phyloP scores from a whole-genome alignment of 331 rosid genomes.

The Erythrophleum ivorense region DNA sequence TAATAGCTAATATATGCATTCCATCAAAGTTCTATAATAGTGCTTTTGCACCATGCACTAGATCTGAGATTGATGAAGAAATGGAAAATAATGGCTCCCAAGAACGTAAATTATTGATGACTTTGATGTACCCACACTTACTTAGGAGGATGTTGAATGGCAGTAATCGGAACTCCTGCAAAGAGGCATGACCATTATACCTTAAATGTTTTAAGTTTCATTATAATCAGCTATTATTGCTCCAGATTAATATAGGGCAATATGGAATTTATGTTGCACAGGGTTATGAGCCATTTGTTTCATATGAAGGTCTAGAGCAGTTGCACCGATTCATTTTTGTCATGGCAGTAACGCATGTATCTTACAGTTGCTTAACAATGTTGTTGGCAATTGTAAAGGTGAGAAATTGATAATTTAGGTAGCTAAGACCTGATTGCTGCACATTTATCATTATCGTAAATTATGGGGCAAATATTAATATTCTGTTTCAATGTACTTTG shows the following conservation, averaged over 20 bases:
- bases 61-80: conserved; percentile 72
- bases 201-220: conserved; percentile 29
- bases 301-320: conserved; percentile 94
- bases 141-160: conserved; percentile 64
- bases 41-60: conserved; percentile 83
- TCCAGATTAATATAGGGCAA: conserved; percentile 28
- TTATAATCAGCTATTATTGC: conserved; percentile 31
- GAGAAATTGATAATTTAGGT: conserved; percentile 26
- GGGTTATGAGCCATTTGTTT: conserved; percentile 95
- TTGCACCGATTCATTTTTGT: conserved; percentile 94
- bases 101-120: conserved; percentile 63
- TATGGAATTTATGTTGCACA: conserved; percentile 45
- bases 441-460: background rate
- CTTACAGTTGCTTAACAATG: conserved; percentile 98
- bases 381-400: conserved; percentile 96
- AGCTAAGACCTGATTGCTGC: conserved; percentile 4
- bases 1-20: conserved; percentile 83
- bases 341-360: conserved; percentile 93
- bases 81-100: conserved; percentile 48
- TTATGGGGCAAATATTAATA: background rate
- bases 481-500: conserved; percentile 12
- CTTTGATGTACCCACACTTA: conserved; percentile 53
- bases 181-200: conserved; percentile 56
- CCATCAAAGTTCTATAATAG: conserved; percentile 83
- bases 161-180: conserved; percentile 61